Evolutionary conservation across 441 rosid genomes (phyloP).

Genomic region (Jatropha multifida): DNA sequence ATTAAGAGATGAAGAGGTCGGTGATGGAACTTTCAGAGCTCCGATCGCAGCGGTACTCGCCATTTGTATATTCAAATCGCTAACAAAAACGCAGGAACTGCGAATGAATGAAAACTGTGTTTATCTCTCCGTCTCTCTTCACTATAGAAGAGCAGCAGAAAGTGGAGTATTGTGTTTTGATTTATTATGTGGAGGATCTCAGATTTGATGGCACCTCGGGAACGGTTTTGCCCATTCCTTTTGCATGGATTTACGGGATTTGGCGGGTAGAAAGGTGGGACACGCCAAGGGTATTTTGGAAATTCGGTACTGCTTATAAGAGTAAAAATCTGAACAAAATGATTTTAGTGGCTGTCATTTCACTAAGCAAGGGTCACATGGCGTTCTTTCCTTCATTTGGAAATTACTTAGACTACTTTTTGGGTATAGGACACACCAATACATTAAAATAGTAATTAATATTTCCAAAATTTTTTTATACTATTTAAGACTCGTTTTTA

Average conservation of each 20-base stretch:
- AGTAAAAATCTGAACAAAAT: constrained; percentile 19
- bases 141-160: background rate
- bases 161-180: constrained; percentile 5
- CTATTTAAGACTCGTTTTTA: too few species aligned
- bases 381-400: background rate
- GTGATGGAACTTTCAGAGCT: constrained; percentile 34
- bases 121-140: background rate
- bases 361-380: constrained; percentile 23
- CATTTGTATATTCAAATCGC: constrained; percentile 20
- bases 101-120: background rate
- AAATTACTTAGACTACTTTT: too few species aligned
- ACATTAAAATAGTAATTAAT: too few species aligned
- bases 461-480: too few species aligned
- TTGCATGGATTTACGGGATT: constrained; percentile 24
- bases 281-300: constrained; percentile 16
- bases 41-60: constrained; percentile 64
- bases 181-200: constrained; percentile 13
- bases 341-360: constrained; percentile 32
- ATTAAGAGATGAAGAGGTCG: constrained; percentile 31
- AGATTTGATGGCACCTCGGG: constrained; percentile 27
- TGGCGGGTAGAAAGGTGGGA: background rate
- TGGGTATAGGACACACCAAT: too few species aligned
- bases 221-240: constrained; percentile 23
- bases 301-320: background rate
- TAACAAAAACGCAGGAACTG: background rate